Evolutionary conservation across 352 stramenopile species (phyloP).

Genomic region (Plasmopara muralis): DNA sequence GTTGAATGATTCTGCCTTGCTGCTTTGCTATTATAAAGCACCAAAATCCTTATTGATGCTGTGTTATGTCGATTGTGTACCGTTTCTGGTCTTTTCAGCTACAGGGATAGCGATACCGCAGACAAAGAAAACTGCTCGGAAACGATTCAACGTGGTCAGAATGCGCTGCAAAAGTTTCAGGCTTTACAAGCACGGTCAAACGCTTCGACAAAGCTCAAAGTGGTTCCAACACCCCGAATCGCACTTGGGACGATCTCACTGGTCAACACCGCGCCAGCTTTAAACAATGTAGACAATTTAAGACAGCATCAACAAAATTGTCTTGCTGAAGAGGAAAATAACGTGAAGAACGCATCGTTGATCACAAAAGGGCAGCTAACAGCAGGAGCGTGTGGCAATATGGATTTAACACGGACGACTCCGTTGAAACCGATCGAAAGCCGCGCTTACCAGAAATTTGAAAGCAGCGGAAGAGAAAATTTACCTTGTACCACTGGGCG

Average conservation of each 20-base stretch:
- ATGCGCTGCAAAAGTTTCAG: conserved; percentile 35
- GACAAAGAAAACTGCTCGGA: conserved; percentile 41
- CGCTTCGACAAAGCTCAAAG: conserved; percentile 26
- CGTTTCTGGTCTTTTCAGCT: conserved; percentile 6
- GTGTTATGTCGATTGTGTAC: conserved; percentile 3
- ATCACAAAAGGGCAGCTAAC: neutral
- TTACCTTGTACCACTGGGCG: conserved; percentile 1
- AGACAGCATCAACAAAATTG: conserved; percentile 2
- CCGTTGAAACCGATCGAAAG: neutral
- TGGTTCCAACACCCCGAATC: conserved; percentile 42
- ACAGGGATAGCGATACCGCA: conserved; percentile 4
- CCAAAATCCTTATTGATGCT: neutral
- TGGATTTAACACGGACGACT: conserved; percentile 25
- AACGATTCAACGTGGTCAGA: conserved; percentile 37
- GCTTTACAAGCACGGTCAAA: conserved; percentile 23
- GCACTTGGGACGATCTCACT: conserved; percentile 24
- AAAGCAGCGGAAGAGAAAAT: conserved; percentile 3
- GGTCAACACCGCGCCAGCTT: conserved; percentile 10
- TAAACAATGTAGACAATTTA: neutral
- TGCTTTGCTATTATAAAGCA: no score
- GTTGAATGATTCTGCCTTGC: neutral
- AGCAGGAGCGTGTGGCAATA: conserved; percentile 9
- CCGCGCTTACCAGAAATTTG: conserved; percentile 4
- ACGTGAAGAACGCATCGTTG: no score
- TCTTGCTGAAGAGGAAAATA: neutral